phyloP scores from a whole-genome alignment of 306 rosid genomes.

The Potentilla sterilis region DNA sequence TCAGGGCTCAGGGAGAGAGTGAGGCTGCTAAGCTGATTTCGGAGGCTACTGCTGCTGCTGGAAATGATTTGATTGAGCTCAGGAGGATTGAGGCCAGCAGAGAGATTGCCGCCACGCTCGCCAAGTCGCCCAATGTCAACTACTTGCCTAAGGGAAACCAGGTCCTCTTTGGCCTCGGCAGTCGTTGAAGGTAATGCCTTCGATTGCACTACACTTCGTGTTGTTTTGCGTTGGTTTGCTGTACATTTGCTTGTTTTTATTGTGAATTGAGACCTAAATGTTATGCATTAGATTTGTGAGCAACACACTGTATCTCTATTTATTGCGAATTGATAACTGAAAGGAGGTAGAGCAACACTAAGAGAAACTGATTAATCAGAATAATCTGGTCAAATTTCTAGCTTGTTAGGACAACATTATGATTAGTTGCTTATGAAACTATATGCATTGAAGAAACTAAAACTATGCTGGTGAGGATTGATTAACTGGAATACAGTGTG shows the following conservation, averaged over 20 bases:
- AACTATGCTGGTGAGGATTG: neutral
- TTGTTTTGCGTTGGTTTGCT: neutral
- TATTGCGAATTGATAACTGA: too few species aligned
- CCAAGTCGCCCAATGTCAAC: constrained; percentile 79
- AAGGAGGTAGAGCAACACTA: too few species aligned
- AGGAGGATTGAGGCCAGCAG: constrained; percentile 89
- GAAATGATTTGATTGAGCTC: constrained; percentile 73
- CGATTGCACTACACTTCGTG: neutral
- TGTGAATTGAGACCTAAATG: neutral
- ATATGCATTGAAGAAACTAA: neutral
- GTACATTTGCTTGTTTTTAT: neutral
- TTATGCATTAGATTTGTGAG: too few species aligned
- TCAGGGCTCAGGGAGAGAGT: constrained; percentile 91
- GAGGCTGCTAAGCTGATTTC: constrained; percentile 88
- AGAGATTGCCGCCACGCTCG: constrained; percentile 71
- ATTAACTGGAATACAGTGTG: neutral
- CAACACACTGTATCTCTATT: too few species aligned
- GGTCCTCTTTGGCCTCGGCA: constrained; percentile 65
- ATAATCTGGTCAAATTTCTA: neutral
- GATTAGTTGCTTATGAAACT: neutral
- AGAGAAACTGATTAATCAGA: neutral
- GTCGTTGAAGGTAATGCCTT: constrained; percentile 60
- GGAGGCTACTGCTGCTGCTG: constrained; percentile 66
- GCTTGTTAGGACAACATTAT: neutral
- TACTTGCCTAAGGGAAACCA: constrained; percentile 61